Conservation (phyloP, 2,329 filamentous ascomycete species). For the Magnaporthiopsis incrustans region DNA sequence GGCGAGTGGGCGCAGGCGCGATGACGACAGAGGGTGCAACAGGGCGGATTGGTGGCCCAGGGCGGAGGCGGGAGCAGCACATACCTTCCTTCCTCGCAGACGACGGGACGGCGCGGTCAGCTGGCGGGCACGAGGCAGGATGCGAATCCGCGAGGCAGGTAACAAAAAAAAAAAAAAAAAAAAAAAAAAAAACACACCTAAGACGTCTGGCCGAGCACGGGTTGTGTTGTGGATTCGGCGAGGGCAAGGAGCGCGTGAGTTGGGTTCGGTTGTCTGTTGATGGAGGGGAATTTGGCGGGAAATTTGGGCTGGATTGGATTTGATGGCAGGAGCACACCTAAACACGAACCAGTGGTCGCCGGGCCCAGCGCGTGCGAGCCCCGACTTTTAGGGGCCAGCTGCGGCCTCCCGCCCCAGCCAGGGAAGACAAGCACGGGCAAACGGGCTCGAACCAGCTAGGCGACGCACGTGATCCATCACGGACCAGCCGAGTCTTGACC, state of each 20-base stretch:
- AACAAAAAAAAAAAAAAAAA: constrained; percentile 1
- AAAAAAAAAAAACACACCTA: constrained; percentile 2
- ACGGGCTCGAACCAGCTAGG: neutral
- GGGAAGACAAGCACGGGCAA: neutral
- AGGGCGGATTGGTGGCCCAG: constrained; percentile 2
- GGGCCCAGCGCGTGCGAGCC: neutral
- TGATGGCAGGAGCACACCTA: neutral
- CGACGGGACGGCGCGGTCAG: neutral
- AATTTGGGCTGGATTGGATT: constrained; percentile 4
- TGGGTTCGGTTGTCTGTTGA: constrained; percentile 5
- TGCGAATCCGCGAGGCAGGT: neutral
- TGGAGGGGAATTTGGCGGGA: constrained; percentile 6
- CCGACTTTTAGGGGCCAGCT: neutral
- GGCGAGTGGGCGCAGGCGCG: constrained; percentile 15
- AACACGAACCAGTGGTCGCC: neutral
- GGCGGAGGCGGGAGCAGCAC: constrained; percentile 3
- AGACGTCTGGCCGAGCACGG: neutral
- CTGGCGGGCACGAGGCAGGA: neutral
- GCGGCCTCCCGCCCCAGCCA: neutral
- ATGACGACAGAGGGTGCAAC: constrained; percentile 19
- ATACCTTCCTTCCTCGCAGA: constrained; percentile 4
- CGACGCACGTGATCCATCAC: neutral
- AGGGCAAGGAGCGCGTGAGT: neutral
- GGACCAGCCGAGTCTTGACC: neutral
- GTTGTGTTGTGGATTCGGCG: neutral